These are phyloP conservation scores for Sphaerulina vaccinii DNA, from an alignment of 2,329 filamentous ascomycete species.

Conservation along the genomic window DNA sequence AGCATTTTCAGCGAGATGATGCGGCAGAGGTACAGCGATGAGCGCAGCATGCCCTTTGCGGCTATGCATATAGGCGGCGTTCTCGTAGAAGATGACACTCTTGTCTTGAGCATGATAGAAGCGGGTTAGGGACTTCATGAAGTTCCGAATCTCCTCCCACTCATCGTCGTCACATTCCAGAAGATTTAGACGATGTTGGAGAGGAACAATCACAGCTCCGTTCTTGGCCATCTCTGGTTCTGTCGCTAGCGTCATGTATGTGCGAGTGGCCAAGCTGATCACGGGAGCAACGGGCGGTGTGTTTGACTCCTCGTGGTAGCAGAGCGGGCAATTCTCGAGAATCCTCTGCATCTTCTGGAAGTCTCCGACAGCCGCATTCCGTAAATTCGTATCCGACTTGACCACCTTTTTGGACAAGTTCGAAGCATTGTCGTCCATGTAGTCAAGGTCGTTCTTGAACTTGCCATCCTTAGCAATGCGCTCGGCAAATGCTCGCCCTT, in stretches of 20 bases:
- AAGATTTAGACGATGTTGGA: constrained; percentile 82
- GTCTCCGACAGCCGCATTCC: constrained; percentile 81
- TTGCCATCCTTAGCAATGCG: constrained; percentile 90
- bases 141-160: constrained; percentile 98
- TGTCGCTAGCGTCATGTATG: constrained; percentile 84
- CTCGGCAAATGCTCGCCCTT: constrained; percentile 80
- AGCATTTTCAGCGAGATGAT: constrained; percentile 83
- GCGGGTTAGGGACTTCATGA: constrained; percentile 93
- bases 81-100: constrained; percentile 96
- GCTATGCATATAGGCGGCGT: constrained; percentile 73
- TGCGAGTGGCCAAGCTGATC: constrained; percentile 79
- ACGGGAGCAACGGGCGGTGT: constrained; percentile 75
- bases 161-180: constrained; percentile 99
- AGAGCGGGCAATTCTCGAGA: constrained; percentile 84
- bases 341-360: constrained; percentile 87
- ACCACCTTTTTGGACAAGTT: constrained; percentile 85
- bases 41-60: constrained; percentile 81
- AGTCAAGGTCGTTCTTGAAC: constrained; percentile 90
- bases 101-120: constrained; percentile 93
- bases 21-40: constrained; percentile 82
- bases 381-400: constrained; percentile 82
- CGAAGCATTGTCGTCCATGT: constrained; percentile 93
- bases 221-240: constrained; percentile 83
- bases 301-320: constrained; percentile 81
- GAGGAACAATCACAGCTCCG: constrained; percentile 83